phyloP scores from a whole-genome alignment of 2,329 filamentous ascomycete species.

The Lasiodiplodia hormozganensis region DNA sequence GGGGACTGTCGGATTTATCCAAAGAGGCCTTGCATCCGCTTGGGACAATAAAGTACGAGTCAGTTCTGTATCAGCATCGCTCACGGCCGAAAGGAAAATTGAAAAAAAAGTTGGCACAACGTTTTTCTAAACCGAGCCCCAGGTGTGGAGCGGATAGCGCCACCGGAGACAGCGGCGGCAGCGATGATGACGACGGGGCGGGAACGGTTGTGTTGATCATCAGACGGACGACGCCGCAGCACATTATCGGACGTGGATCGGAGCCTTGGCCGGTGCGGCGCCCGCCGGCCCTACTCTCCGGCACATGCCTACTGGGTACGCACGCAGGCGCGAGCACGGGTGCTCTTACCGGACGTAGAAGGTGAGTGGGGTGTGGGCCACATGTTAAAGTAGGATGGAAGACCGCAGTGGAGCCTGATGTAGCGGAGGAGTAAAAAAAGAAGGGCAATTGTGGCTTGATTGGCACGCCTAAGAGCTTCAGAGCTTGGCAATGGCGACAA shows the following conservation, averaged over 20 bases:
- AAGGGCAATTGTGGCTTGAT: constrained; percentile 4
- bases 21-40: neutral
- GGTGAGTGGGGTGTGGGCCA: neutral
- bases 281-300: neutral
- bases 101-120: neutral
- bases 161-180: neutral
- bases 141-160: neutral
- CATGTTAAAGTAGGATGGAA: neutral
- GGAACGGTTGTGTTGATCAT: constrained; percentile 4
- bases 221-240: constrained; percentile 15
- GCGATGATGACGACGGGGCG: neutral
- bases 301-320: neutral
- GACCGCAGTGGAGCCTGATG: neutral
- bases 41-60: neutral
- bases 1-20: neutral
- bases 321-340: neutral
- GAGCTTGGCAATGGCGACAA: constrained; percentile 1
- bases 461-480: too few relatives aligned
- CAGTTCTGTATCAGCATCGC: neutral
- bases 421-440: too few relatives aligned
- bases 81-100: neutral
- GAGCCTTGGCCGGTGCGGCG: neutral
- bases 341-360: constrained; percentile 20
- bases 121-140: neutral
- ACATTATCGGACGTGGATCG: neutral